Conservation (phyloP, 345 rosid genomes). For the Citrus hindsii region DNA sequence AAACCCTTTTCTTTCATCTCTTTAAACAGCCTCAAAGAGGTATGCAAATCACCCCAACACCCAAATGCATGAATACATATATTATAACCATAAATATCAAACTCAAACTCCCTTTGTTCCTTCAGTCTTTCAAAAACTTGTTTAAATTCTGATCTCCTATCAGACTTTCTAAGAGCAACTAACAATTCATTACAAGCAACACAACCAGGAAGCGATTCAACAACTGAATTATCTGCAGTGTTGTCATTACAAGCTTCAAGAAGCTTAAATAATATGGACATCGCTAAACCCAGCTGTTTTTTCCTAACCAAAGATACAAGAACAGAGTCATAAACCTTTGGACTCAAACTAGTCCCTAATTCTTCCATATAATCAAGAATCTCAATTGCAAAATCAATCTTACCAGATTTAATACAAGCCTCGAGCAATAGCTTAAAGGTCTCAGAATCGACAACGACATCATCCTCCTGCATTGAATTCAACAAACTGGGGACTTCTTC, state of each 20-base stretch:
- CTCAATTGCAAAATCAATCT: slow-evolving; percentile 59
- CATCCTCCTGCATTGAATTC: slow-evolving; percentile 59
- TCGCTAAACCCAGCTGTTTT: slow-evolving; percentile 50
- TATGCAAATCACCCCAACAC: slow-evolving; percentile 67
- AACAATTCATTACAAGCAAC: slow-evolving; percentile 63
- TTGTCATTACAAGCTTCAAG: slow-evolving; percentile 32
- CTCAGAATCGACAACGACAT: slow-evolving; percentile 43
- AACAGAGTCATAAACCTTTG: slow-evolving; percentile 56
- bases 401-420: slow-evolving; percentile 48
- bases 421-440: slow-evolving; percentile 63
- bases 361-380: slow-evolving; percentile 79
- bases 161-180: slow-evolving; percentile 57
- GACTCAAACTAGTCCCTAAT: slow-evolving; percentile 40
- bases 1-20: slow-evolving; percentile 68
- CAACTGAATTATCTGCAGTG: slow-evolving; percentile 13
- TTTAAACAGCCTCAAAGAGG: slow-evolving; percentile 63
- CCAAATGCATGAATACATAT: slow-evolving; percentile 88
- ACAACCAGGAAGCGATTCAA: slow-evolving; percentile 42
- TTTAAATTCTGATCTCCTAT: slow-evolving; percentile 57
- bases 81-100: slow-evolving; percentile 70
- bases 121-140: slow-evolving; percentile 46
- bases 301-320: slow-evolving; percentile 65
- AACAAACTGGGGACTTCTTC: slow-evolving; percentile 62
- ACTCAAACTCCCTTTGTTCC: slow-evolving; percentile 40
- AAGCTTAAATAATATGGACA: slow-evolving; percentile 70